Percentiles rank a stretch among this genome's conserved stretches.
Conservation (phyloP, 2,329 filamentous ascomycete genomes). For the Teratosphaeria epicoccoides region DNA sequence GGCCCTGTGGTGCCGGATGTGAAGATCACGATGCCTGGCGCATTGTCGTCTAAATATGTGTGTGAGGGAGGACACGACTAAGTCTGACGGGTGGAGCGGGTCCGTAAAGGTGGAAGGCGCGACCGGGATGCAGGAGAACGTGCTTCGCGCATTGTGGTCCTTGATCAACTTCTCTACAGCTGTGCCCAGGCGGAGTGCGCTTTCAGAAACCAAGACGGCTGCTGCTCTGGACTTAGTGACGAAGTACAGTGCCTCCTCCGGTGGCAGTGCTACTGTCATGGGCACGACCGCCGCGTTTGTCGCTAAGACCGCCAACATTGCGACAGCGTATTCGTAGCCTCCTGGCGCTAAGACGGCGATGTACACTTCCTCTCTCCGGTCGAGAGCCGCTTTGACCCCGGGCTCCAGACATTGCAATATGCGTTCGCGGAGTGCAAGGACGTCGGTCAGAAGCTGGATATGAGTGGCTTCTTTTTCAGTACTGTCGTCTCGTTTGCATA, state of each 20-base stretch:
- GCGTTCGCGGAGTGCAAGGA: conserved; percentile 32
- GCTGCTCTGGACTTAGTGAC: conserved; percentile 30
- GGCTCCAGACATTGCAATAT: conserved; percentile 24
- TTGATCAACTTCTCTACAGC: conserved; percentile 22
- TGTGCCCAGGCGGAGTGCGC: conserved; percentile 22
- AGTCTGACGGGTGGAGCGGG: conserved; percentile 21
- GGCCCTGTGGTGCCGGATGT: conserved; percentile 38
- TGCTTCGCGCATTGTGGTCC: conserved; percentile 12
- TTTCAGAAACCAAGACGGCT: conserved; percentile 30
- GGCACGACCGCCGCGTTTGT: conserved; percentile 39
- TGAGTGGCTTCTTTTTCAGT: conserved; percentile 30
- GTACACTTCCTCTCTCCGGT: conserved; percentile 31
- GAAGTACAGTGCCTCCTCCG: conserved; percentile 38
- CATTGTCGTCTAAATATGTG: conserved; percentile 30
- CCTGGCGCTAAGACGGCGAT: conserved; percentile 37
- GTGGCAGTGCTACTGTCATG: conserved; percentile 31
- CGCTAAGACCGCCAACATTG: conserved; percentile 37
- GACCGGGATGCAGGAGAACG: conserved; percentile 30
- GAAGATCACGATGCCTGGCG: conserved; percentile 35
- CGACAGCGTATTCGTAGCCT: conserved; percentile 40
- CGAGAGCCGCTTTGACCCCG: conserved; percentile 20
- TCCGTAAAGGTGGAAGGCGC: conserved; percentile 25
- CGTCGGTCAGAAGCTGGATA: conserved; percentile 35
- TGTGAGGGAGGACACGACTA: conserved; percentile 36
- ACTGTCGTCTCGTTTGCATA: conserved; percentile 32